Conservation (phyloP, 1,284 basidiomycete genomes). For the Lignosus rhinocerotis region DNA sequence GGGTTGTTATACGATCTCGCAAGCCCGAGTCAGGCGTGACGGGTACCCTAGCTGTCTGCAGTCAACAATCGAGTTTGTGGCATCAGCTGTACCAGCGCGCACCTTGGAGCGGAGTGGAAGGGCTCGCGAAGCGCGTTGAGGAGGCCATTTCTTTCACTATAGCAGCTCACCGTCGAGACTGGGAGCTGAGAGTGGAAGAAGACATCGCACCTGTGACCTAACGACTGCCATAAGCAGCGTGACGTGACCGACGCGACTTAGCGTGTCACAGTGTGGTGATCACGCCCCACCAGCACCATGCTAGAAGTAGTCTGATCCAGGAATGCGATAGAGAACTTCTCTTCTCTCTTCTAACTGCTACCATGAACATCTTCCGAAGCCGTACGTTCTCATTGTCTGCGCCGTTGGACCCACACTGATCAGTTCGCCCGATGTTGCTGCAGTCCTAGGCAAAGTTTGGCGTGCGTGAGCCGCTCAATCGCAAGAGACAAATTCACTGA, state of each 20-base stretch:
- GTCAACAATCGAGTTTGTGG: neutral
- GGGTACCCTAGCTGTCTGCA: constrained; percentile 8
- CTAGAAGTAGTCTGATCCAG: constrained; percentile 5
- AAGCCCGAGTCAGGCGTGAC: constrained; percentile 17
- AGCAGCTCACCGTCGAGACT: neutral
- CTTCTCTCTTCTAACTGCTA: constrained; percentile 29
- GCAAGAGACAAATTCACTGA: constrained; percentile 13
- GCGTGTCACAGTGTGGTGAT: constrained; percentile 25
- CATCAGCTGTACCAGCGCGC: neutral
- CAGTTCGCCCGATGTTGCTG: constrained; percentile 12
- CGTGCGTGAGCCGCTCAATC: constrained; percentile 55
- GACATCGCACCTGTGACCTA: too few relatives aligned
- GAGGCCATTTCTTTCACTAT: neutral
- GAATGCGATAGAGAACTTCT: constrained; percentile 5
- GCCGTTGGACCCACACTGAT: constrained; percentile 7
- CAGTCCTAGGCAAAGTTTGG: constrained; percentile 94
- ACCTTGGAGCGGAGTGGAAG: constrained; percentile 14
- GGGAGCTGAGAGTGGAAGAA: too few relatives aligned
- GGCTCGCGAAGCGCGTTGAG: constrained; percentile 15
- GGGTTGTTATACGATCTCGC: constrained; percentile 11
- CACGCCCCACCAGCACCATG: constrained; percentile 19
- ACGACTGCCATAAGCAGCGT: too few relatives aligned
- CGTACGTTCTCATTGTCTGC: constrained; percentile 51
- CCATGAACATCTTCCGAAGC: constrained; percentile 81
- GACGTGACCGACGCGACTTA: constrained; percentile 28